Base-by-base conservation (phyloP, 352 stramenopile genomes). In the Salisapilia sapeloensis region DNA sequence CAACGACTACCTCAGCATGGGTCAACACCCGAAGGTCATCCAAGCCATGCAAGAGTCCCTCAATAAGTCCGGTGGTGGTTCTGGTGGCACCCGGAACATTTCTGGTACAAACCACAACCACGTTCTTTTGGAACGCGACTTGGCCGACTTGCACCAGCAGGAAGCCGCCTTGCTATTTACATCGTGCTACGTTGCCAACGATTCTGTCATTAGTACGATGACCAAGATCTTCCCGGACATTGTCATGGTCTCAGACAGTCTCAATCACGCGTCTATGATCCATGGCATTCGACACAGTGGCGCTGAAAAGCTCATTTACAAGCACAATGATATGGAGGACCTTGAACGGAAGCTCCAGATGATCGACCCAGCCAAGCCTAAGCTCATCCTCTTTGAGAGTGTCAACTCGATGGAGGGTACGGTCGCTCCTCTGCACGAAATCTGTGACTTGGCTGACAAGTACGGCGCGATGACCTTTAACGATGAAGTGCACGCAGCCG, bases 231-330 rank as follows among this genome's bases (percentile, higher is more conserved):
- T 92, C 54, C 80, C 80, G 13, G 72, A 74, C 31, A 47, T 91
- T 7, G 60, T 90, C 46, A 90, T 93, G 62, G 81, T 92, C 46
- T 90, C 69, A 1, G 83, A 96, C 61, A 60, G 50, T 24, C 48
- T 94, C 18, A 96, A 96, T 56, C 84, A 96, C 51, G 81, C 83
- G 38, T 83, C 63, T 1, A 91, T 91, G 71, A 91, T 91, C 34
- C 48, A 86, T 24, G 75, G 75, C 33, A 84, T 91, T 42, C 69
- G 70, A 22, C 59, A 84, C 69, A 78, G 58, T 31, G 42, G 63
- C 25, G 69, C 67, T 15, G 62, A 77, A 38, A 87, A 87, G 52
- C 75, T 65, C 40, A 70, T 87, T 18, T 91, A 87, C 65, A 65
- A 84, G 40, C 75, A 91, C 63, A 91, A 87, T 47, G 53, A 86